phyloP scores from a whole-genome alignment of 306 rosid genomes.

The Prunus fruticosa region DNA sequence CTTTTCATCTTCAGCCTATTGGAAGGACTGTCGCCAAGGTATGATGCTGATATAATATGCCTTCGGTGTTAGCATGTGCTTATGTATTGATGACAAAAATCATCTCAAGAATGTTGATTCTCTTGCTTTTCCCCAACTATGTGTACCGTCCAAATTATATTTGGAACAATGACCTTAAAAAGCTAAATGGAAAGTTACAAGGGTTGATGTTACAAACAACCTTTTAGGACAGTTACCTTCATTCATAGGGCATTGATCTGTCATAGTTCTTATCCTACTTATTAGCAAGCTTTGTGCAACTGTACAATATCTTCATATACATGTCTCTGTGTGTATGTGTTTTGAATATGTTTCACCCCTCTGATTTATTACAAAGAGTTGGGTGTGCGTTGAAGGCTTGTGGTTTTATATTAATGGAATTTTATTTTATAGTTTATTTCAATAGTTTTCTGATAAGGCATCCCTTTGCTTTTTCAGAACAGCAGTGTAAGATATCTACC shows the following conservation, averaged over 20 bases:
- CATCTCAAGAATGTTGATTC: neutral
- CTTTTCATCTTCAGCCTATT: constrained; percentile 88
- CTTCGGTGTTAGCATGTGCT: neutral
- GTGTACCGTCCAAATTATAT: neutral
- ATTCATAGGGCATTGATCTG: neutral
- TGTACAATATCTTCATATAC: neutral
- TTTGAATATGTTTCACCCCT: neutral
- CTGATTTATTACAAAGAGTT: neutral
- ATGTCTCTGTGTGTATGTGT: neutral
- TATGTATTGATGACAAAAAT: neutral
- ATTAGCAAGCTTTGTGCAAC: neutral
- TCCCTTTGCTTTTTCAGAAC: constrained; percentile 48
- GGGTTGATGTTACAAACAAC: neutral
- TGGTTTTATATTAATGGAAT: neutral
- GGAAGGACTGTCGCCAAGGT: constrained; percentile 93
- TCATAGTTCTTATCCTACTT: neutral
- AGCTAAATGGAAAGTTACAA: neutral
- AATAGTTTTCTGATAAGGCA: neutral
- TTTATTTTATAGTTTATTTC: neutral
- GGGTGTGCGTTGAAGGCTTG: neutral
- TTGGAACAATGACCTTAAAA: neutral
- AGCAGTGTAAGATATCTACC: constrained; percentile 80
- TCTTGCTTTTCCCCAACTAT: neutral
- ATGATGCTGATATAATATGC: constrained; percentile 14
- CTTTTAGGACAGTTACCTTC: neutral